These are phyloP conservation scores for Quercus phellos DNA, from an alignment of 331 rosid species.

Conservation along the genomic window DNA sequence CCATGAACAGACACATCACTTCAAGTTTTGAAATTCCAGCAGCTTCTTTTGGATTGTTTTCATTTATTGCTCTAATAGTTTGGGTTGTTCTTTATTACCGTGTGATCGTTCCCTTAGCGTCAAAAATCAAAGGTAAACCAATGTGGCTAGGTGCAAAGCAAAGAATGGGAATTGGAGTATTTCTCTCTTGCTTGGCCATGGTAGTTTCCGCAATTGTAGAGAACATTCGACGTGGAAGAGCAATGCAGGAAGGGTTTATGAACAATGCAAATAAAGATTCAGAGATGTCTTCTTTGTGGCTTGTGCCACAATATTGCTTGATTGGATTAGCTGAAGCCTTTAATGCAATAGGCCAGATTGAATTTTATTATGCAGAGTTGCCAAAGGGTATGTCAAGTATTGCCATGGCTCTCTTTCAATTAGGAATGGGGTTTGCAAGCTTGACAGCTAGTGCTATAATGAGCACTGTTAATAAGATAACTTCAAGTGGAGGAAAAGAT, in stretches of 20 bases:
- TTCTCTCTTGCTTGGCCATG: conserved; percentile 39
- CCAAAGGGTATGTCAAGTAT: conserved; percentile 70
- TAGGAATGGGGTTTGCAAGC: conserved; percentile 49
- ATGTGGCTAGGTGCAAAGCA: conserved; percentile 35
- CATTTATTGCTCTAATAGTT: conserved; percentile 26
- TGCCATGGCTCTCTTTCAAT: conserved; percentile 41
- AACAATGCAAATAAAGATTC: conserved; percentile 33
- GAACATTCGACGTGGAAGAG: conserved; percentile 32
- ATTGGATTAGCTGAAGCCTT: conserved; percentile 63
- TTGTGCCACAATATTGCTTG: conserved; percentile 42
- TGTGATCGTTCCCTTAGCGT: conserved; percentile 45
- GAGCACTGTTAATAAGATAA: conserved; percentile 32
- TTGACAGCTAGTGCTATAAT: conserved; percentile 42
- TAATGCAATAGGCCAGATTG: conserved; percentile 54
- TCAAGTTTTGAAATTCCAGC: conserved; percentile 52
- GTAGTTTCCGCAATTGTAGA: conserved; percentile 51
- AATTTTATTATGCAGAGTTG: conserved; percentile 63
- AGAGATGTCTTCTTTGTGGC: conserved; percentile 66
- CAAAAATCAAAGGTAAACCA: conserved; percentile 42
- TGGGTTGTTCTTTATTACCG: conserved; percentile 57
- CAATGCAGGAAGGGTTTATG: conserved; percentile 30
- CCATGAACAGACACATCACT: conserved; percentile 59
- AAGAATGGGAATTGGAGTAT: conserved; percentile 61
- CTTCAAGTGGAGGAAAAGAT: conserved; percentile 50
- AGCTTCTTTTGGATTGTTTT: conserved; percentile 54